Evolutionary conservation across 495 filamentous ascomycete genomes (phyloP).

Genomic region (Xylaria nigripes): DNA sequence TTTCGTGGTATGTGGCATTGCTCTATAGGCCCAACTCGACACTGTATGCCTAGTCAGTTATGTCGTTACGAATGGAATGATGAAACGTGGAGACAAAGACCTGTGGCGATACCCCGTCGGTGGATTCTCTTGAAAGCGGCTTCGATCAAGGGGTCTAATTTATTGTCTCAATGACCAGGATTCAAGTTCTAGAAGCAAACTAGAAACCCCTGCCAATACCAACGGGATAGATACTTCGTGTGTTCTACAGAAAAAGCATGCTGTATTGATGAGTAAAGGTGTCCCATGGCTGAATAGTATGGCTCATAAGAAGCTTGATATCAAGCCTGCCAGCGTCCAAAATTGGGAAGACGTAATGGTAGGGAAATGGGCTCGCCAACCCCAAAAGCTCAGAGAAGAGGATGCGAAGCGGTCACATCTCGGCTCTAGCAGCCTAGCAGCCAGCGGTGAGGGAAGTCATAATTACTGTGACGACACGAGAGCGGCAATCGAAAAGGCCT

Average conservation of each 20-base stretch:
- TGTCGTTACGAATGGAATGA: background rate
- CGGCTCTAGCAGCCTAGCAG: too few relatives aligned
- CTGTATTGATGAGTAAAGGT: background rate
- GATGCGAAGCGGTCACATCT: background rate
- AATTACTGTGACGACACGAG: too few relatives aligned
- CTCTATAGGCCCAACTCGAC: too few relatives aligned
- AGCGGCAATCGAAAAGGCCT: background rate
- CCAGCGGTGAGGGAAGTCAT: too few relatives aligned
- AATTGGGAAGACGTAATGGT: background rate
- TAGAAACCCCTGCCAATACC: too few relatives aligned
- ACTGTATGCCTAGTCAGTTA: background rate
- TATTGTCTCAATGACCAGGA: background rate
- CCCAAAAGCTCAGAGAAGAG: background rate
- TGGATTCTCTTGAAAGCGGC: slow-evolving; percentile 5
- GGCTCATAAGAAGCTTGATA: background rate
- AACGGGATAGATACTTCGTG: too few relatives aligned
- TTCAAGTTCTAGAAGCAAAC: background rate
- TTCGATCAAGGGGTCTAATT: background rate
- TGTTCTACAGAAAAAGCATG: too few relatives aligned
- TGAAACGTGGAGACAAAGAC: background rate
- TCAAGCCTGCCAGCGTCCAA: background rate
- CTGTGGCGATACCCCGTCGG: background rate
- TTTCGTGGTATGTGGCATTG: too few relatives aligned
- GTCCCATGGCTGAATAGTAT: too few relatives aligned
- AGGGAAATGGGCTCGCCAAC: background rate